phyloP scores from a whole-genome alignment of 495 filamentous ascomycete genomes.

The Penicillium simplicissimum region DNA sequence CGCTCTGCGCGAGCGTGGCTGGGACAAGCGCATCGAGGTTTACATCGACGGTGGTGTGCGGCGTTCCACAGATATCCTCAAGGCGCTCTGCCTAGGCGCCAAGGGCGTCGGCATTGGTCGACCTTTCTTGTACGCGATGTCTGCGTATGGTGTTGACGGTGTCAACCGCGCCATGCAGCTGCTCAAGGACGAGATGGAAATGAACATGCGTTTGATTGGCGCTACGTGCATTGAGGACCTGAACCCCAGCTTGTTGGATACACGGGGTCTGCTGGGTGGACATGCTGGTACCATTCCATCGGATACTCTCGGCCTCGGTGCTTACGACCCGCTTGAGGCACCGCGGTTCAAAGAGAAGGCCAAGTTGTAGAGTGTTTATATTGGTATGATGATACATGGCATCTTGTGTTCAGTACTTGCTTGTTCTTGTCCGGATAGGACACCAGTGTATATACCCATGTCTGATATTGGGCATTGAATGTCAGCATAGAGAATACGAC shows the following conservation, averaged over 20 bases:
- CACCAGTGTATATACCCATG: constrained; percentile 2
- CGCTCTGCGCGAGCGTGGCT: constrained; percentile 76
- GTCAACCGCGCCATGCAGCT: constrained; percentile 93
- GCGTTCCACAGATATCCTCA: constrained; percentile 91
- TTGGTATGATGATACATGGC: background rate
- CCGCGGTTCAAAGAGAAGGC: constrained; percentile 61
- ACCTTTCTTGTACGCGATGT: constrained; percentile 96
- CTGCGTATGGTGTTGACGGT: constrained; percentile 81
- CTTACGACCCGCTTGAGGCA: constrained; percentile 66
- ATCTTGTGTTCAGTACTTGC: background rate
- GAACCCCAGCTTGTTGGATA: constrained; percentile 76
- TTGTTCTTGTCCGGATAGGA: background rate
- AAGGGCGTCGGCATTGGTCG: constrained; percentile 92
- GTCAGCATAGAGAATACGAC: constrained; percentile 1
- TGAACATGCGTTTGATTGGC: constrained; percentile 96
- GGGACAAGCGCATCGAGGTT: constrained; percentile 83
- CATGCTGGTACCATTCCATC: constrained; percentile 67
- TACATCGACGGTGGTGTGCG: constrained; percentile 90
- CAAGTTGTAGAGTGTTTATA: constrained; percentile 43
- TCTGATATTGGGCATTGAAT: constrained; percentile 1
- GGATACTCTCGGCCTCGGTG: constrained; percentile 64
- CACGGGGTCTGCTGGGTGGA: constrained; percentile 62
- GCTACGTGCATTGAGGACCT: constrained; percentile 71
- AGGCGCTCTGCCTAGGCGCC: constrained; percentile 91
- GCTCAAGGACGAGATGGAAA: constrained; percentile 97